Evolutionary conservation across 192 early-diverging fungal genomes (phyloP).

Genomic region (Glomus cerebriforme): DNA sequence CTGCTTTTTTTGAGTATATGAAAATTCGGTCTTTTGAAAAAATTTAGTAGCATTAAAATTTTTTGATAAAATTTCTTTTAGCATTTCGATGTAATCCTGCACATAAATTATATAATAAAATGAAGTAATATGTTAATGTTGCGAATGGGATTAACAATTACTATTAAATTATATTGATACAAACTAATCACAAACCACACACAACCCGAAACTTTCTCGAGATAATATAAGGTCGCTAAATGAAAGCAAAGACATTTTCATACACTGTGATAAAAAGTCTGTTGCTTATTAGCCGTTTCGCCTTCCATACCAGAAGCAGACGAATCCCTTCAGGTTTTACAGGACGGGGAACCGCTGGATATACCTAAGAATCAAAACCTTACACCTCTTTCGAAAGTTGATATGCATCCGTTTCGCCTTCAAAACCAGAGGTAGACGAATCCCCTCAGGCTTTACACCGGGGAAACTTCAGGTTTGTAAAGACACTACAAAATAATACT

Average conservation of each 20-base stretch:
- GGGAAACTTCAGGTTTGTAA: conserved; percentile 24
- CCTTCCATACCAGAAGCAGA: too few species aligned
- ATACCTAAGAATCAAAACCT: conserved; percentile 31
- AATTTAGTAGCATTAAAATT: conserved; percentile 16
- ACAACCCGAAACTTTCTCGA: conserved; percentile 14
- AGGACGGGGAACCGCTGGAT: neutral
- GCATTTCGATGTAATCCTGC: conserved; percentile 7
- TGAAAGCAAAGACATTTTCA: neutral
- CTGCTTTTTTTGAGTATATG: conserved; percentile 19
- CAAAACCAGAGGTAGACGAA: conserved; percentile 28
- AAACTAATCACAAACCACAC: too few species aligned
- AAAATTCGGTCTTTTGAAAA: conserved; percentile 28
- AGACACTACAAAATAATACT: too few species aligned
- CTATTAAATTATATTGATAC: too few species aligned
- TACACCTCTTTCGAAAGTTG: conserved; percentile 21
- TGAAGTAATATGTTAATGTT: too few species aligned
- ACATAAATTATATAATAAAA: too few species aligned
- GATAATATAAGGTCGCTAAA: conserved; percentile 18
- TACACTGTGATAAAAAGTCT: too few species aligned
- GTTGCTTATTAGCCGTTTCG: too few species aligned
- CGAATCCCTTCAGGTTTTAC: too few species aligned
- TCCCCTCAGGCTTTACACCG: conserved; percentile 19
- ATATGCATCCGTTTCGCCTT: conserved; percentile 17
- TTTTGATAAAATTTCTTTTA: conserved; percentile 32
- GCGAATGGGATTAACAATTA: too few species aligned